Evolutionary conservation across 371 early-diverging fungal species (phyloP), one percentile per base, ranked within the genome.

Genomic region (Smittium culicis): DNA sequence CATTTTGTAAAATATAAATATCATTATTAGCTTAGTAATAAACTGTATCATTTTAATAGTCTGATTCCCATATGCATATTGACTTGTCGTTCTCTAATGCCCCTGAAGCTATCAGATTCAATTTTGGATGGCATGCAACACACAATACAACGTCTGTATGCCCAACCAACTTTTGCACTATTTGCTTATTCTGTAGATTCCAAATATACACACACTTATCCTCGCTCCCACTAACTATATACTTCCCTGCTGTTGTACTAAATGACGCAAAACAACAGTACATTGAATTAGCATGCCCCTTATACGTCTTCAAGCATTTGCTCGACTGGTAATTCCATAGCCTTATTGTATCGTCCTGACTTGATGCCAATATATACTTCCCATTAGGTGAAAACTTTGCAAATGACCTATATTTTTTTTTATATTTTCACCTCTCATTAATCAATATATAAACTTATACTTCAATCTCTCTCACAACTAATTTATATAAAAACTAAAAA

Each of bases 331-430:
- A 91, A 76, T 88, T 88, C 98, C 98, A 98, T 56, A 98, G 84
- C 35, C 94, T 86, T 60, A 98, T 79, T 29, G 94, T 93, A 71
- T 85, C 90, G 79, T 98, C 96, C 65, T 91, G 79, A 14, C 95
- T 93, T 0, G 92, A 85, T 1, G 96, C 93, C 61, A 98, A 83
- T 68, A 98, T 92, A 76, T 91, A 98, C 80, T 96, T 96, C 70
- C 97, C 94, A 75, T 98, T 98, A 33, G 98, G 98, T 31, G 95
- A 94, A 73, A 98, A 98, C 77, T 93, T 94, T 34, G 91, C 96
- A 80, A 91, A 94, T 0, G 95, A 90, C 11, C 66, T 66, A 66
- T 3, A n/a, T n/a, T n/a, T n/a, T n/a, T n/a, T n/a, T n/a, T n/a
- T n/a, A n/a, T n/a, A n/a, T n/a, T n/a, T n/a, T n/a, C n/a, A n/a